A percentile compares a stretch with the other conserved stretches of the same genome.
These are phyloP conservation scores for Pelargonium exstipulatum DNA, from an alignment of 441 rosid species.

Conservation along the genomic window DNA sequence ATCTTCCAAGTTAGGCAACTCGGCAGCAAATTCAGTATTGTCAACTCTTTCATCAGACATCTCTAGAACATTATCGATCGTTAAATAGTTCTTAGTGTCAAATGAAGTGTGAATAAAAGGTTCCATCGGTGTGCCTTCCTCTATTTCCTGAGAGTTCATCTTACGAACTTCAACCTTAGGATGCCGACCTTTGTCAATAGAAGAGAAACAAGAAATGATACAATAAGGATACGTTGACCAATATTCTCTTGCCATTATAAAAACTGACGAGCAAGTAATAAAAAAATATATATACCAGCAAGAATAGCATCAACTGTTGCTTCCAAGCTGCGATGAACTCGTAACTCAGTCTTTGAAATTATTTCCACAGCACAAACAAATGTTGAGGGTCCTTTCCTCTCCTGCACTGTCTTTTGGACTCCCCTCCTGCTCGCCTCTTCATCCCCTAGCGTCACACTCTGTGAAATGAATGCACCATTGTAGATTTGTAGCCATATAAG, in stretches of 20 bases:
- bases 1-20: conserved; percentile 28
- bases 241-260: conserved; percentile 4
- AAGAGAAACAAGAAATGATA: conserved; percentile 22
- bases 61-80: conserved; percentile 30
- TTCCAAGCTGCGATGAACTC: conserved; percentile 83
- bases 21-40: conserved; percentile 29
- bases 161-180: conserved; percentile 65
- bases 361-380: conserved; percentile 76
- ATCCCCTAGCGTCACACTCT: conserved; percentile 88
- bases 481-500: background rate
- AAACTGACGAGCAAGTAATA: background rate
- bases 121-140: conserved; percentile 30
- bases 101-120: conserved; percentile 23
- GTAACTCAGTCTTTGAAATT: conserved; percentile 71
- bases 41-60: conserved; percentile 26
- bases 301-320: conserved; percentile 86
- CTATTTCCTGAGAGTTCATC: conserved; percentile 37
- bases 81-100: conserved; percentile 30
- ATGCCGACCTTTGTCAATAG: conserved; percentile 45
- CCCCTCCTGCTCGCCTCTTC: conserved; percentile 85
- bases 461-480: conserved; percentile 15
- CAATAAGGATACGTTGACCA: background rate
- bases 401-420: conserved; percentile 78
- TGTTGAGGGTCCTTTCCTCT: conserved; percentile 84
- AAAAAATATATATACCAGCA: conserved; percentile 40